These are phyloP conservation scores for Colletotrichum shisoi DNA, from an alignment of 2,329 filamentous ascomycete genomes.

Conservation along the genomic window DNA sequence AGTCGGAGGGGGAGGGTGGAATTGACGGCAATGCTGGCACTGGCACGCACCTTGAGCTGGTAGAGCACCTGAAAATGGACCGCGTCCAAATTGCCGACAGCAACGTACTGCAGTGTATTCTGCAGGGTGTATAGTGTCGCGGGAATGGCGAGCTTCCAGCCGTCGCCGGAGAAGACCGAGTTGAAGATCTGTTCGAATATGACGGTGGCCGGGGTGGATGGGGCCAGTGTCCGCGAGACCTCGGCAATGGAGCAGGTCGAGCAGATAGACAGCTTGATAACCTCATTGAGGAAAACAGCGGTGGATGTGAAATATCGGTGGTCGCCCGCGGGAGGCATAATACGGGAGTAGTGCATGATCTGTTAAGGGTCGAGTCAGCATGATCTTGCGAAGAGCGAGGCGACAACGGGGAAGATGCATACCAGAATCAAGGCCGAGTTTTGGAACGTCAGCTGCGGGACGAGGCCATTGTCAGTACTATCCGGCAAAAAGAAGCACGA, in stretches of 20 bases:
- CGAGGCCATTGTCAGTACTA: conserved; percentile 39
- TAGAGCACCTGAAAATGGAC: conserved; percentile 94
- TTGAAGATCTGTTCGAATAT: conserved; percentile 81
- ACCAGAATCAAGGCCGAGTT: conserved; percentile 78
- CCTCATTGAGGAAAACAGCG: conserved; percentile 90
- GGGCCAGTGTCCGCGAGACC: conserved; percentile 77
- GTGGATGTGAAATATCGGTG: conserved; percentile 94
- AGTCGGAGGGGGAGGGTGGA: not conserved
- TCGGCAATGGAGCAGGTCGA: conserved; percentile 89
- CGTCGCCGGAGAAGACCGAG: conserved; percentile 85
- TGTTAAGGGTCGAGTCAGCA: conserved; percentile 48
- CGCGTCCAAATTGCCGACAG: conserved; percentile 87
- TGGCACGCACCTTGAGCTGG: conserved; percentile 77
- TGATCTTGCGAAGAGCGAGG: not conserved
- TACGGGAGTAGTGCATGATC: conserved; percentile 93
- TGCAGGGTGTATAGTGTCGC: conserved; percentile 89
- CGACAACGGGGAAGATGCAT: conserved; percentile 42
- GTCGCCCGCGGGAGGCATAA: conserved; percentile 85
- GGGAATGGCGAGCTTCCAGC: conserved; percentile 93
- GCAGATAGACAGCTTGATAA: conserved; percentile 87
- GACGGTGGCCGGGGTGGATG: conserved; percentile 80
- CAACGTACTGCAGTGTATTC: conserved; percentile 92
- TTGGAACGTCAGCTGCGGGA: conserved; percentile 74
- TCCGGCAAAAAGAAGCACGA: not conserved
- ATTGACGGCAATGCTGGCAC: not conserved